Base-by-base conservation (phyloP, 108 stramenopile species). In the Nannochloropsis granulata region DNA sequence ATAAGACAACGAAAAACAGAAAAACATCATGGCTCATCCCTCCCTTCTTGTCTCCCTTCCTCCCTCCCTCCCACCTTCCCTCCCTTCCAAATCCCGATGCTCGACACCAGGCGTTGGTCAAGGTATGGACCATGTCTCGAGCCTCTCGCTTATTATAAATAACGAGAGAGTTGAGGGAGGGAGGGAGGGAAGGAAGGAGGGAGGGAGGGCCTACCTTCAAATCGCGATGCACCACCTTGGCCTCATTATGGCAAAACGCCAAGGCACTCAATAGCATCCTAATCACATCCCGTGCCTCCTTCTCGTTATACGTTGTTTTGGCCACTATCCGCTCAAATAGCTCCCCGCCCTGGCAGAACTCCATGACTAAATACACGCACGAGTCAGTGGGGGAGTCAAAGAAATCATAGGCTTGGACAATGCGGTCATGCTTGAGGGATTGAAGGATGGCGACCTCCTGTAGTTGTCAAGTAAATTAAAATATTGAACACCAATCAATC, bases 251-350 rank as follows among this genome's bases (percentile, higher is more conserved):
- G 56, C 92, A 91, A 89, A 97, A 96, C 79, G 91, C 89, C 24
- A 98, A 86, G 21, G 94, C 95, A 14, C 91, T 85, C 80, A 97
- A 93, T 78, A 97, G 83, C 23, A 94, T 91, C 25, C 92, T 90
- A 81, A 95, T 95, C 0, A 94, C 90, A 86, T 96, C 93, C 16
- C 95, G 92, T 5, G 96, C 96, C 88, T 97, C 97, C 43, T 92
- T 92, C 86, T 98, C 98, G 46, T 93, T 97, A 87, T 97, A 97
- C 16, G 91, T 93, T 21, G 92, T 93, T 85, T 97, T 97, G 43
- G 93, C 92, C n/a, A 95, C 95, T 84, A 99, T 97, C 21, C 96
- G 92, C 79, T 96, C 94, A 83, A 98, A 93, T 78, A 98, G 83
- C 83, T 98, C 95, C 25, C 91, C 91, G 43, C 88, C 86, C 43